Evolutionary conservation across 352 stramenopile species (phyloP).

Genomic region (Pythium brassicae): DNA sequence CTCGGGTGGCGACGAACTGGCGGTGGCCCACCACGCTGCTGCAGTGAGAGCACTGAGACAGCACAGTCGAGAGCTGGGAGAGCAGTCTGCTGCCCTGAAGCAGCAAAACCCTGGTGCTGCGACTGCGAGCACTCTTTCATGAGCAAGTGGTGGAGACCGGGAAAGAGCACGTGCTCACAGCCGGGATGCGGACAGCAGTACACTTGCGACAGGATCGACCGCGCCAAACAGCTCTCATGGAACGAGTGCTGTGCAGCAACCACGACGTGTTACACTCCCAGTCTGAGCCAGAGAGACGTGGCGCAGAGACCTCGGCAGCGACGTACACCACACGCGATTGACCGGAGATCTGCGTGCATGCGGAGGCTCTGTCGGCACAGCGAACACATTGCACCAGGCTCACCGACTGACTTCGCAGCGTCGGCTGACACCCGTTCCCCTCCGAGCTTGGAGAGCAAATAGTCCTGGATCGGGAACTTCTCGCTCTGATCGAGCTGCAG

Average conservation of each 20-base stretch:
- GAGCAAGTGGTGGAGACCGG: constrained; percentile 41
- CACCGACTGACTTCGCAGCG: constrained; percentile 47
- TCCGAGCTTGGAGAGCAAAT: constrained; percentile 45
- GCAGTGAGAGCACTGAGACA: constrained; percentile 16
- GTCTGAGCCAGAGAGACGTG: background rate
- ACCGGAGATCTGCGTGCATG: constrained; percentile 52
- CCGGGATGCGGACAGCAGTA: constrained; percentile 48
- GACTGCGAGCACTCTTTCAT: constrained; percentile 12
- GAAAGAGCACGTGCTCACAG: constrained; percentile 54
- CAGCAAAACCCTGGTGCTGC: background rate
- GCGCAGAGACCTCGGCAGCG: background rate
- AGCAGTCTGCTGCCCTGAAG: background rate
- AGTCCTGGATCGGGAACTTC: constrained; percentile 69
- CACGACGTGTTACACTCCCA: background rate
- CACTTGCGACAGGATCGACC: constrained; percentile 59
- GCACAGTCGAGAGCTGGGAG: constrained; percentile 3
- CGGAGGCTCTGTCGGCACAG: constrained; percentile 60
- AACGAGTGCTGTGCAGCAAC: constrained; percentile 58
- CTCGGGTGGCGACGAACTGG: background rate
- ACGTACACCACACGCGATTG: constrained; percentile 48
- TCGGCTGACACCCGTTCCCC: constrained; percentile 39
- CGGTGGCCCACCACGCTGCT: constrained; percentile 8
- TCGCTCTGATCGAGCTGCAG: constrained; percentile 60
- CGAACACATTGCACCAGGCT: constrained; percentile 29
- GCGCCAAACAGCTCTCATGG: constrained; percentile 69